Base-by-base conservation (phyloP, 805 yeast genomes). In the Scheffersomyces amazonensis region DNA sequence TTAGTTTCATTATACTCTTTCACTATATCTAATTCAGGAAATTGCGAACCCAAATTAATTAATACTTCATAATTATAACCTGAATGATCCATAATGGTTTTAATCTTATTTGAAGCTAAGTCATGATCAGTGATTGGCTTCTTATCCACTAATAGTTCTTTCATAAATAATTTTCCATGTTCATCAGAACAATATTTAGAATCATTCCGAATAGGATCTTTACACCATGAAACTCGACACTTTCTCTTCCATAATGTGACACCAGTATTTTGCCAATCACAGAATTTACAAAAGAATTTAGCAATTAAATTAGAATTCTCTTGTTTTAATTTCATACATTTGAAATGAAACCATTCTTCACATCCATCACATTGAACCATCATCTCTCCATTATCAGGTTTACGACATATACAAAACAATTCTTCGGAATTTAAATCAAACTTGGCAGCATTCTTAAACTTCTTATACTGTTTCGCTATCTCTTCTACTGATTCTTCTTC, bases 311-410 rank as follows among this genome's bases (percentile, higher is more conserved):
- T 68, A 40, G 76, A 71, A 50, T 73, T 74, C 37, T 66, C 60
- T 7, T 55, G 56, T 36, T 80, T 71, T 25, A 88, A 54, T 36
- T 71, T 72, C 73, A 89, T 76, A 56, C 97, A 90, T 32, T 64
- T 66, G 59, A 89, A 87, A 60, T 90, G 97, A 54, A 74, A 90
- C 97, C 97, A 90, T 41, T 87, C 96, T 52, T 88, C 96, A 61
- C 97, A 90, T 5, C 87, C 90, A 56, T 89, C 96, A 56, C 97
- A 89, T 0, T 85, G 87, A n/a, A 90, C 84, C 97, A 90, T 90
- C 55, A 89, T 64, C 41, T 78, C 81, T 2, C 71, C 73, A 1
- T 90, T 93, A 51, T 90, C 96, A 0, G 88, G 83, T 43, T 73
- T 75, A 27, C 93, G 71, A 56, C 97, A 89, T 0, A 81, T 62